A percentile compares a stretch with the other conserved stretches of the same genome.
Evolutionary conservation across 2,329 filamentous ascomycete genomes (phyloP).

Genomic region (Botrytis paeoniae): DNA sequence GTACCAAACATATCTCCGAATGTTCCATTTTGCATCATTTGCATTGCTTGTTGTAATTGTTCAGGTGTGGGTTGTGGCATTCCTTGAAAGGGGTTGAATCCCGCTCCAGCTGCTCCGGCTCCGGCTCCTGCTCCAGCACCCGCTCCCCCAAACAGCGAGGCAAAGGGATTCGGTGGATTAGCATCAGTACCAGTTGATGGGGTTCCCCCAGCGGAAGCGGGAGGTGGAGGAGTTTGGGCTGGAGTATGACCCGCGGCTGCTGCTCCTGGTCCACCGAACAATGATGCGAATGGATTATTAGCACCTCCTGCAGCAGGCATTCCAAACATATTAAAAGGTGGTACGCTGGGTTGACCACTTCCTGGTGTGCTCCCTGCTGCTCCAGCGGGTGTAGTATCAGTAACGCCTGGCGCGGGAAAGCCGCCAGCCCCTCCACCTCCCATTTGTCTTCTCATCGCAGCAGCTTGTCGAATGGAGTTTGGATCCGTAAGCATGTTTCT

Average conservation of each 20-base stretch:
- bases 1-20: slow-evolving; percentile 30
- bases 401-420: slow-evolving; percentile 89
- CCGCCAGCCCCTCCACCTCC: slow-evolving; percentile 50
- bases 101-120: not conserved
- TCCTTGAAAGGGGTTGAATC: slow-evolving; percentile 42
- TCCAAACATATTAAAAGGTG: slow-evolving; percentile 32
- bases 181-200: slow-evolving; percentile 30
- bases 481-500: slow-evolving; percentile 92
- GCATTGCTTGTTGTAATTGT: slow-evolving; percentile 53
- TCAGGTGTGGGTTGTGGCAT: slow-evolving; percentile 54
- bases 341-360: slow-evolving; percentile 25
- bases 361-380: slow-evolving; percentile 36
- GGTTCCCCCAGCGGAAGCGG: slow-evolving; percentile 31
- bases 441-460: slow-evolving; percentile 76
- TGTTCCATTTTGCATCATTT: slow-evolving; percentile 37
- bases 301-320: slow-evolving; percentile 38
- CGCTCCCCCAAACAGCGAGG: slow-evolving; percentile 56
- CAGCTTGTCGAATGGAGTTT: slow-evolving; percentile 74
- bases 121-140: slow-evolving; percentile 29
- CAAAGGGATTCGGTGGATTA: slow-evolving; percentile 63
- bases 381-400: slow-evolving; percentile 70
- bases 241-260: slow-evolving; percentile 30
- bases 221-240: slow-evolving; percentile 34
- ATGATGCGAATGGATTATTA: slow-evolving; percentile 58
- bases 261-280: slow-evolving; percentile 46